Conservation (phyloP, 352 stramenopile species). For the Globisporangium megalacanthum region DNA sequence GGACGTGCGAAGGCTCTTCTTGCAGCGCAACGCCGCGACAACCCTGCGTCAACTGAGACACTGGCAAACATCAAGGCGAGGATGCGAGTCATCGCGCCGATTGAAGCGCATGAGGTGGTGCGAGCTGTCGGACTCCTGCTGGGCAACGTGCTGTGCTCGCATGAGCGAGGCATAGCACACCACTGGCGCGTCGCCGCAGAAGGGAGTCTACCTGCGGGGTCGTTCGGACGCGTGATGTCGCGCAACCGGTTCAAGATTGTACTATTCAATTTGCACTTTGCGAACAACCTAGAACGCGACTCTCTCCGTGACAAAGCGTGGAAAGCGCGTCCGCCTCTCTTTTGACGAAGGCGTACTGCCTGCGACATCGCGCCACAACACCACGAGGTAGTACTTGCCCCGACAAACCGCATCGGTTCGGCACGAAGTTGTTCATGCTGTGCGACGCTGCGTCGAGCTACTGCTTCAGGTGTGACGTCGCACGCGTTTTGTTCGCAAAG, state of each 20-base stretch:
- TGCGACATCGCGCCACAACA: conserved; percentile 18
- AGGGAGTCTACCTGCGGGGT: conserved; percentile 9
- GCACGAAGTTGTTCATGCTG: conserved; percentile 26
- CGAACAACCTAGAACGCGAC: conserved; percentile 11
- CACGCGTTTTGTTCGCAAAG: neutral
- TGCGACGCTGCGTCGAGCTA: conserved; percentile 15
- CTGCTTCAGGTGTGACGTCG: conserved; percentile 9
- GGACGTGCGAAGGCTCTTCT: no score
- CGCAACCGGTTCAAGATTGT: conserved; percentile 18
- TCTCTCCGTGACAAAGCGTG: conserved; percentile 10
- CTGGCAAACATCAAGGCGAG: no score
- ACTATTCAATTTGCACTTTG: conserved; percentile 17
- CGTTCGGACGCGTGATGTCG: conserved; percentile 17
- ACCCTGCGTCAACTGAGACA: no score
- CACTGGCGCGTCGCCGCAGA: conserved; percentile 20
- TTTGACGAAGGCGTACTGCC: conserved; percentile 28
- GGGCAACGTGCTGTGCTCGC: no score
- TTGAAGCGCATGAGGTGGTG: no score
- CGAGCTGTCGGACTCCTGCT: no score
- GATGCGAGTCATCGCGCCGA: no score
- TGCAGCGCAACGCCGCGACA: no score
- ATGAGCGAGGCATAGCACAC: conserved; percentile 6
- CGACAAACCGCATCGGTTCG: conserved; percentile 28
- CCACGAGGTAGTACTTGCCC: conserved; percentile 27
- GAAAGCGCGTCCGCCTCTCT: conserved; percentile 15